Conservation (phyloP, 1,139 yeast species). For the Schwanniomyces etchellsii region DNA sequence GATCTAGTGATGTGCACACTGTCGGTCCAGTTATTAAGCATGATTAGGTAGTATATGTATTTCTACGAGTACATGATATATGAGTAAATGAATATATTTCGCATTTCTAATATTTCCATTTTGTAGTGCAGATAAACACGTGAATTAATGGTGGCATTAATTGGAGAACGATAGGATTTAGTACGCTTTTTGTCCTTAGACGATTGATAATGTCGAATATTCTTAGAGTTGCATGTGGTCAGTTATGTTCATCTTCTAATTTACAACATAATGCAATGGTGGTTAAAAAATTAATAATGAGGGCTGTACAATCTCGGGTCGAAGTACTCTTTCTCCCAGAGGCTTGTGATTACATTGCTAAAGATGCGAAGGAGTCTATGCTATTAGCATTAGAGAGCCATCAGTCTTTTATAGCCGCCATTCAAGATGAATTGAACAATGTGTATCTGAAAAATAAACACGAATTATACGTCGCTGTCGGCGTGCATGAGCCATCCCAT, state of each 20-base stretch:
- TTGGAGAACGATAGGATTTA: too few relatives aligned
- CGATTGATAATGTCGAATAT: conserved; percentile 2
- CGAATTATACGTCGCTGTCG: conserved; percentile 42
- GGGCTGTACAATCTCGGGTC: conserved; percentile 57
- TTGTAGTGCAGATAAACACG: too few relatives aligned
- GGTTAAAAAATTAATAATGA: conserved; percentile 53
- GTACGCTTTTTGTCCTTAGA: too few relatives aligned
- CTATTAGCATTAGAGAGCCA: conserved; percentile 49
- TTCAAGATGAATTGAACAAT: conserved; percentile 41
- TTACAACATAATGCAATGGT: conserved; percentile 52
- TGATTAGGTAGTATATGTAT: conserved; percentile 4
- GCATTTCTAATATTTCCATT: too few relatives aligned
- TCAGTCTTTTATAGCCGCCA: conserved; percentile 44
- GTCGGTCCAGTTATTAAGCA: conserved; percentile 43
- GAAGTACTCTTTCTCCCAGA: conserved; percentile 81
- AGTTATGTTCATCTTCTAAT: conserved; percentile 70
- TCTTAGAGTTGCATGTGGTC: conserved; percentile 71
- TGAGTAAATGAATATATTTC: too few relatives aligned
- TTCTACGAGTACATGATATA: conserved; percentile 1
- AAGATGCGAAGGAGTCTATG: conserved; percentile 61
- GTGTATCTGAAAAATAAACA: conserved; percentile 10
- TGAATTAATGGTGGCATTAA: too few relatives aligned
- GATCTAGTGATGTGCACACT: conserved; percentile 39
- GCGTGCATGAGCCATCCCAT: conserved; percentile 71
- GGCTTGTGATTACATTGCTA: conserved; percentile 83